Evolutionary conservation across 139 green algal genomes (phyloP).

Genomic region (Auxenochlorella pyrenoidosa): DNA sequence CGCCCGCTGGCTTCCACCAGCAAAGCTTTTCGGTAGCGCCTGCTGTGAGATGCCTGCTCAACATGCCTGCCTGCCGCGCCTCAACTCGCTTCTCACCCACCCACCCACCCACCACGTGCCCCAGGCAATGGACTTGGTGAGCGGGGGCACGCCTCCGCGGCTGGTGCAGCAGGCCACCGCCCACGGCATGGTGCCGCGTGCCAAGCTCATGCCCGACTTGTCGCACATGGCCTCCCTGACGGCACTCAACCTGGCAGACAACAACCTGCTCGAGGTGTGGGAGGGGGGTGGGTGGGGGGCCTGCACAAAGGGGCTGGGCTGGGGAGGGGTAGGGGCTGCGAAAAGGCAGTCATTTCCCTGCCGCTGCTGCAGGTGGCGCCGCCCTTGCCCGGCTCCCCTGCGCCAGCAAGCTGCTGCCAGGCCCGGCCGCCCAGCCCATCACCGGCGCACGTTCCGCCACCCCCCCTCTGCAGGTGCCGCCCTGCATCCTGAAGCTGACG

Average conservation of each 20-base stretch:
- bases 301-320: too few relatives aligned
- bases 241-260: conserved; percentile 61
- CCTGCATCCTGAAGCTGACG: conserved; percentile 45
- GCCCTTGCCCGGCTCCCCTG: not conserved
- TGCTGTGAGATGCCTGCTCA: not conserved
- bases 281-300: too few relatives aligned
- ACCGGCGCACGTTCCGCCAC: not conserved
- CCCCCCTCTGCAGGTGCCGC: conserved; percentile 27
- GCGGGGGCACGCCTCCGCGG: conserved; percentile 16
- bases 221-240: conserved; percentile 47
- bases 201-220: conserved; percentile 52
- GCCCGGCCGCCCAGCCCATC: not conserved
- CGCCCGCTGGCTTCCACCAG: too few relatives aligned
- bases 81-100: not conserved
- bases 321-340: too few relatives aligned
- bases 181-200: not conserved
- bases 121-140: not conserved
- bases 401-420: not conserved
- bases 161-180: conserved; percentile 18
- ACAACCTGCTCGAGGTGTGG: conserved; percentile 45
- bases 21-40: too few relatives aligned
- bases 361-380: too few relatives aligned
- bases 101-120: not conserved
- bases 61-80: not conserved
- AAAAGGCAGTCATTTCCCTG: too few relatives aligned